Evolutionary conservation across 306 rosid species (phyloP).

Genomic region (Morella rubra): DNA sequence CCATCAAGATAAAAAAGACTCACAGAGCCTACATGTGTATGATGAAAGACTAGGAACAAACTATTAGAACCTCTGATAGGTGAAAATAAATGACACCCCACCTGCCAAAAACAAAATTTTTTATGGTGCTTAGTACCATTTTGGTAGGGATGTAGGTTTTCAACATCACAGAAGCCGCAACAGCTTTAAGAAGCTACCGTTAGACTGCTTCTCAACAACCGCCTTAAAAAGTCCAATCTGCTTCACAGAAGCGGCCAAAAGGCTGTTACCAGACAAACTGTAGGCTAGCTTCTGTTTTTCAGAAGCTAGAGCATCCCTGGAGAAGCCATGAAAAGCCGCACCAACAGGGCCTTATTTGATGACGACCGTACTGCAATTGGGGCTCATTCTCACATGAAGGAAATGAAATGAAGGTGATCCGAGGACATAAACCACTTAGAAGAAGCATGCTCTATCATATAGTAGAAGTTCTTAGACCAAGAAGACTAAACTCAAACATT

Average conservation of each 20-base stretch:
- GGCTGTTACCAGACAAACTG: not conserved
- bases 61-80: not conserved
- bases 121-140: not conserved
- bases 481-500: not conserved
- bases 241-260: not conserved
- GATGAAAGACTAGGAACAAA: conserved; percentile 3
- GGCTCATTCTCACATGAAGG: not conserved
- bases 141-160: not conserved
- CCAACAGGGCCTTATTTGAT: not conserved
- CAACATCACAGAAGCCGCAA: not conserved
- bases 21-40: not conserved
- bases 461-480: not conserved
- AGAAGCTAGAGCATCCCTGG: not conserved
- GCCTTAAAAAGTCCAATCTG: not conserved
- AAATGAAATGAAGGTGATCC: not conserved
- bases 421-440: not conserved
- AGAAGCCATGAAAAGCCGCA: not conserved
- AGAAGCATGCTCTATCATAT: not conserved
- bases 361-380: not conserved
- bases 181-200: not conserved
- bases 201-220: not conserved
- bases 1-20: not conserved
- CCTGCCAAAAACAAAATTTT: not conserved
- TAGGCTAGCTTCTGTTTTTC: not conserved
- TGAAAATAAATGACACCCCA: not conserved